Evolutionary conservation across 495 filamentous ascomycete species (phyloP), one percentile per base, ranked within the genome.

Genomic region (Penicillium riverlandense): DNA sequence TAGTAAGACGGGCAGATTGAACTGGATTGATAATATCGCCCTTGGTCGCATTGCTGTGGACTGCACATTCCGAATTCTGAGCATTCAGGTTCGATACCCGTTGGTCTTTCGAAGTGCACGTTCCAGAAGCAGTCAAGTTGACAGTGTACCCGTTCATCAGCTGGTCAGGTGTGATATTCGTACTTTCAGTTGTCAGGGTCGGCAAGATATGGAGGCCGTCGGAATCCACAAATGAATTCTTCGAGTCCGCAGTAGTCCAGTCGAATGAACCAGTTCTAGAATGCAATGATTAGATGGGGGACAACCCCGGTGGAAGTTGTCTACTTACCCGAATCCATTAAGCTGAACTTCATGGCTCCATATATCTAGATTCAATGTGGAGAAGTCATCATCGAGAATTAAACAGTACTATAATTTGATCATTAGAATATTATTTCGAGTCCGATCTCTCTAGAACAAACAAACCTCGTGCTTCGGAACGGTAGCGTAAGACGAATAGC

Each of bases 211-310:
- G 55, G 12, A 94, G 78, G 47, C 74, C 67, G 38, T 85, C 85
- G 50, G 84, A 60, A 49, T 85, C 53, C 40, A 90, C 62, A 59
- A 70, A 90, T 37, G 83, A 76, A 59, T 94, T 94, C 57, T 84
- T 77, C 35, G 86, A 76, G 29, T 62, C 70, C 33, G 67, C 58
- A 7, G 85, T 90, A 0, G 88, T 91, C 60, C 78, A 70, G 54
- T 88, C 79, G 54, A 94, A 94, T 59, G 89, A 76, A 28, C 85
- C 85, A 56, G 90, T 92, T 41, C 87, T 88, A 70, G 79, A 91
- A n/a, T 29, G 15, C 15, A 16, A 16, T 16, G 15, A 16, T 16
- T 16, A 16, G 15, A 16, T 16, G 15, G 4, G 15, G 15, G 15
- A 16, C 15, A 16, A 16, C 4, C 15, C 4, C 15, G 15, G 15